Percentiles rank a stretch among this genome's conserved stretches.
Evolutionary conservation across 1,284 basidiomycete genomes (phyloP).

Genomic region (Ustilago trichophora): DNA sequence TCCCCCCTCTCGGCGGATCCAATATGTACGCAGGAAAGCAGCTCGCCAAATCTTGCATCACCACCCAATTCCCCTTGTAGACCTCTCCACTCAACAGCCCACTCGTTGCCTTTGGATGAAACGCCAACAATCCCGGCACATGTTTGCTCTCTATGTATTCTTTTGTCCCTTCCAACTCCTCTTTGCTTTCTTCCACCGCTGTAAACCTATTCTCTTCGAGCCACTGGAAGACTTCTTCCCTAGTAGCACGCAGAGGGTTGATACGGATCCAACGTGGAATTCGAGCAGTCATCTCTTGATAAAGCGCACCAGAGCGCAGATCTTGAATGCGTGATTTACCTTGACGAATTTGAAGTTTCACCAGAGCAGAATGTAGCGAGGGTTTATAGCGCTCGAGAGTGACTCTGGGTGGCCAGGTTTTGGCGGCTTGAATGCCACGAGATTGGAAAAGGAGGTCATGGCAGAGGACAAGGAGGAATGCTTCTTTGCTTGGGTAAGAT

Average conservation of each 20-base stretch:
- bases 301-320: constrained; percentile 49
- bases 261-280: constrained; percentile 63
- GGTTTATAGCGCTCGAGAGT: constrained; percentile 77
- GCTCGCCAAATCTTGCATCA: constrained; percentile 96
- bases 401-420: constrained; percentile 56
- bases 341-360: constrained; percentile 77
- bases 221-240: constrained; percentile 72
- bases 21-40: constrained; percentile 88
- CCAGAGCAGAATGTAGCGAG: constrained; percentile 83
- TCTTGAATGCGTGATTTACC: constrained; percentile 51
- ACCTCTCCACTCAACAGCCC: constrained; percentile 59
- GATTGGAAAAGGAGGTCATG: constrained; percentile 59
- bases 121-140: constrained; percentile 80
- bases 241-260: constrained; percentile 39
- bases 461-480: constrained; percentile 55
- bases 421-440: constrained; percentile 55
- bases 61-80: constrained; percentile 80
- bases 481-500: constrained; percentile 18
- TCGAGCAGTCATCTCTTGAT: constrained; percentile 39
- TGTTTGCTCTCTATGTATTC: constrained; percentile 70
- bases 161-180: constrained; percentile 46
- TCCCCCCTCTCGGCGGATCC: constrained; percentile 13
- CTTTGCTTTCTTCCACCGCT: constrained; percentile 14
- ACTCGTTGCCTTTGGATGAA: constrained; percentile 71
- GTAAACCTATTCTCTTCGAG: constrained; percentile 68